phyloP scores from a whole-genome alignment of 176 grass and related monocot genomes.

The Oryza nivara region DNA sequence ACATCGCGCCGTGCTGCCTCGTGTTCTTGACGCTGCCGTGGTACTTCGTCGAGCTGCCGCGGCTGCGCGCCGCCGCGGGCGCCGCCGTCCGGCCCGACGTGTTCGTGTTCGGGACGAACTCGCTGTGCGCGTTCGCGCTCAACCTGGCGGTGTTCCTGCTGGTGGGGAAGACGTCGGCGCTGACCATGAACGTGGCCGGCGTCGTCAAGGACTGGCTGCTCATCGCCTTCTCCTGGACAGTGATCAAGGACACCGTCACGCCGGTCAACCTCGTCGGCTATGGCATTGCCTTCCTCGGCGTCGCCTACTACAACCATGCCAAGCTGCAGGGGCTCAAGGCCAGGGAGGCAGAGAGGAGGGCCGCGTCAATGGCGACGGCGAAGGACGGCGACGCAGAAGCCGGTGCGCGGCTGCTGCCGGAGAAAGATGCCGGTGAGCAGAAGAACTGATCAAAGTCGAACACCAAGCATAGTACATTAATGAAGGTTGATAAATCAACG shows the following conservation, averaged over 20 bases:
- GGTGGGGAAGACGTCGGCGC: slow-evolving; percentile 88
- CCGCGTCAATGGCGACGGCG: background rate
- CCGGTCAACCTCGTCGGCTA: slow-evolving; percentile 75
- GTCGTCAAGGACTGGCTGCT: slow-evolving; percentile 94
- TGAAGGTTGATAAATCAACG: background rate
- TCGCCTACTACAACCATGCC: slow-evolving; percentile 84
- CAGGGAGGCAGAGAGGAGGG: slow-evolving; percentile 76
- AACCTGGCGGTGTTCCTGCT: slow-evolving; percentile 90
- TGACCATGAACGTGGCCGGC: slow-evolving; percentile 90
- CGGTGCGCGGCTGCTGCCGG: slow-evolving; percentile 45
- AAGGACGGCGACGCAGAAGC: slow-evolving; percentile 46
- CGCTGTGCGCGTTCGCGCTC: slow-evolving; percentile 78
- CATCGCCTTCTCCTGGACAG: slow-evolving; percentile 90
- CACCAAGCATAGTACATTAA: background rate
- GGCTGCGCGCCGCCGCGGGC: slow-evolving; percentile 35
- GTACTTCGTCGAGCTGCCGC: slow-evolving; percentile 66
- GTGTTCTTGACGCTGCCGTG: slow-evolving; percentile 74
- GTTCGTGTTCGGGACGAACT: slow-evolving; percentile 80
- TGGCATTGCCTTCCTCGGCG: slow-evolving; percentile 83
- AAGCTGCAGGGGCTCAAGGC: slow-evolving; percentile 80
- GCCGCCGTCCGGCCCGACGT: slow-evolving; percentile 38
- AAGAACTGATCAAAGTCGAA: slow-evolving; percentile 47
- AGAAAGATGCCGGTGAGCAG: slow-evolving; percentile 22
- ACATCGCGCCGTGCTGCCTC: slow-evolving; percentile 81
- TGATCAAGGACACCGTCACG: slow-evolving; percentile 79